Conservation (phyloP, 257 asterid genomes). For the Misopates orontium region DNA sequence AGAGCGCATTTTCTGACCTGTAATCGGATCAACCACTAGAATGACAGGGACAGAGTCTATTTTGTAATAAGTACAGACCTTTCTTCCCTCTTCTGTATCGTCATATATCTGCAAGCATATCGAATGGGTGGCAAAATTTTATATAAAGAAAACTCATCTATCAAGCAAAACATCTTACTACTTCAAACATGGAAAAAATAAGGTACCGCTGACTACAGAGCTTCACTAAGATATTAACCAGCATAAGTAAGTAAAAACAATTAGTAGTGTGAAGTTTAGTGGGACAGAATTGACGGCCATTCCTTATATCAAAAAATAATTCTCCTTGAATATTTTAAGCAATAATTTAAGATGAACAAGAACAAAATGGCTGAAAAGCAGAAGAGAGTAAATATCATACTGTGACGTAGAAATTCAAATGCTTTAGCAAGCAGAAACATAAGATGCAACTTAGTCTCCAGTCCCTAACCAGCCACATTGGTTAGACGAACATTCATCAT, state of each 20-base stretch:
- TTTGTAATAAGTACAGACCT: conserved; percentile 88
- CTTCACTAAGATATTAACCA: conserved; percentile 11
- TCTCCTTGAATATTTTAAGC: conserved; percentile 18
- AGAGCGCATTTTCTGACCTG: conserved; percentile 93
- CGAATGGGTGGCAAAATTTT: conserved; percentile 24
- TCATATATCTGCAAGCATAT: conserved; percentile 64
- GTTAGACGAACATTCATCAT: no score
- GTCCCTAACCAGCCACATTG: neutral
- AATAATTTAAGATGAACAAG: conserved; percentile 8
- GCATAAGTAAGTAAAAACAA: conserved; percentile 14
- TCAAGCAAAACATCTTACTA: conserved; percentile 10
- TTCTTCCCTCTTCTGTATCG: conserved; percentile 96
- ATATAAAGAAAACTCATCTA: conserved; percentile 19
- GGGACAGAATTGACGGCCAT: conserved; percentile 12
- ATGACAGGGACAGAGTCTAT: conserved; percentile 77
- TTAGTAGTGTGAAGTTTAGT: conserved; percentile 4
- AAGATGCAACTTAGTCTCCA: neutral
- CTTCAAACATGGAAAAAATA: neutral
- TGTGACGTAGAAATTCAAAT: no score
- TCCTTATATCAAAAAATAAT: conserved; percentile 16
- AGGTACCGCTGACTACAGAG: neutral
- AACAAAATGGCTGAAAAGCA: neutral
- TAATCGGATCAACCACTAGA: conserved; percentile 83
- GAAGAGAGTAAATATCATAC: no score
- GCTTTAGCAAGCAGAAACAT: neutral